Conservation (phyloP, 2,329 filamentous ascomycete genomes). For the Hypoxylon sp. region DNA sequence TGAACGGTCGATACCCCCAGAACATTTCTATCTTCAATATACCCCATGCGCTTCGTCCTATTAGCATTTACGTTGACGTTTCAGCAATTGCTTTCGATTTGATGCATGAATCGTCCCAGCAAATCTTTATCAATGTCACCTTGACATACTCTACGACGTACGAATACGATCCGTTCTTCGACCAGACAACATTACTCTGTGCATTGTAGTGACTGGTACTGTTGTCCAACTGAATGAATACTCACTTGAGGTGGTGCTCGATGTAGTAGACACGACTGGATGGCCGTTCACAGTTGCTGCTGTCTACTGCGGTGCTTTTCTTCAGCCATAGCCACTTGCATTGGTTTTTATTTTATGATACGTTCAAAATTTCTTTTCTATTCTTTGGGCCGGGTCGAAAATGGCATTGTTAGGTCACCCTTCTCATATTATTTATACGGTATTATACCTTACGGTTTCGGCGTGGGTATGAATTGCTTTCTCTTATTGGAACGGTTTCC, state of each 20-base stretch:
- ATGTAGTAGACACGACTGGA: slow-evolving; percentile 26
- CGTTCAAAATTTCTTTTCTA: slow-evolving; percentile 28
- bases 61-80: slow-evolving; percentile 48
- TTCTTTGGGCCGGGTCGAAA: slow-evolving; percentile 35
- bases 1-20: slow-evolving; percentile 35
- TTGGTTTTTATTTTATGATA: slow-evolving; percentile 21
- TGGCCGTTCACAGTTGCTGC: slow-evolving; percentile 16
- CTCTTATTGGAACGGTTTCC: slow-evolving; percentile 30
- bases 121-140: slow-evolving; percentile 13
- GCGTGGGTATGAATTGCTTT: slow-evolving; percentile 44
- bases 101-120: slow-evolving; percentile 17
- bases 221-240: slow-evolving; percentile 26
- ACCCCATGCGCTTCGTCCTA: slow-evolving; percentile 47
- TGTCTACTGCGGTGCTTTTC: slow-evolving; percentile 28
- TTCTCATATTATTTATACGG: slow-evolving; percentile 38
- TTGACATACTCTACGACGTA: slow-evolving; percentile 15
- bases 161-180: slow-evolving; percentile 27
- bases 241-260: slow-evolving; percentile 22
- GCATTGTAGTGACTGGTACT: slow-evolving; percentile 28
- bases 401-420: slow-evolving; percentile 43
- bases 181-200: slow-evolving; percentile 25
- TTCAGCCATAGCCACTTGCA: slow-evolving; percentile 22
- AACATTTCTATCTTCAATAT: slow-evolving; percentile 49
- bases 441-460: slow-evolving; percentile 45
- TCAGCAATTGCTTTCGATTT: slow-evolving; percentile 28